A percentile compares a stretch with the other conserved stretches of the same genome.
Conservation (phyloP, 2,329 filamentous ascomycete species). For the Knoxdaviesia proteae region DNA sequence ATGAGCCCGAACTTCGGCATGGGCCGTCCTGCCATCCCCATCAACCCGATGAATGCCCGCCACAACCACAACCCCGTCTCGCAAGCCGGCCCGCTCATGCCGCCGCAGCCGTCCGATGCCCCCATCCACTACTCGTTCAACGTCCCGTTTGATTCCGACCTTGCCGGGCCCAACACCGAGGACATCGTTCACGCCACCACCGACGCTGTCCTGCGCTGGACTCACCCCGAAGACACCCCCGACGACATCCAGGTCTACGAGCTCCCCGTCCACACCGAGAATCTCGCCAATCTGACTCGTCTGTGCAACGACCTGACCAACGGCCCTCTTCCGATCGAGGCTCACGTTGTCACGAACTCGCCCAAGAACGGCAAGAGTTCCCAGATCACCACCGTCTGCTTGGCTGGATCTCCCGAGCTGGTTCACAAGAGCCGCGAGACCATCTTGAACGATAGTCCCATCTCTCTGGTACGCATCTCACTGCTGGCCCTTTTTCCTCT, state of each 20-base stretch:
- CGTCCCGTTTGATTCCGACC: slow-evolving; percentile 81
- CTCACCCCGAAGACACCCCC: slow-evolving; percentile 68
- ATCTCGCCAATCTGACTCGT: slow-evolving; percentile 58
- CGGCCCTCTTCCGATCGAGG: slow-evolving; percentile 51
- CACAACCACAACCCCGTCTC: slow-evolving; percentile 32
- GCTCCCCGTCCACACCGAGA: slow-evolving; percentile 76
- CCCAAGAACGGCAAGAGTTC: slow-evolving; percentile 48
- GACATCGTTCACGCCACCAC: slow-evolving; percentile 85
- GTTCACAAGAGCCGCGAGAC: slow-evolving; percentile 79
- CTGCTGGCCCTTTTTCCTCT: slow-evolving; percentile 5
- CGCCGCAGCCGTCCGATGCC: slow-evolving; percentile 51
- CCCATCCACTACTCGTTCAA: slow-evolving; percentile 92
- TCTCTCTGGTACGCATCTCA: slow-evolving; percentile 55
- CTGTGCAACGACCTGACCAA: slow-evolving; percentile 69
- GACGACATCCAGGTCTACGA: slow-evolving; percentile 73
- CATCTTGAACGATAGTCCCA: slow-evolving; percentile 78
- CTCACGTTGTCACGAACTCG: slow-evolving; percentile 63
- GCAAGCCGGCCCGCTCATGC: slow-evolving; percentile 34
- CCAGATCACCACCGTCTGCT: slow-evolving; percentile 69
- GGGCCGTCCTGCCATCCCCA: slow-evolving; percentile 35
- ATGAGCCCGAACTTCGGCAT: slow-evolving; percentile 49
- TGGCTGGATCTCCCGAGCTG: slow-evolving; percentile 70
- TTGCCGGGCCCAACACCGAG: slow-evolving; percentile 79
- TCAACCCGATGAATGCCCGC: slow-evolving; percentile 33
- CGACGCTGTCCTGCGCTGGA: slow-evolving; percentile 79